phyloP scores from a whole-genome alignment of 345 rosid species.

The Carallia brachiata region DNA sequence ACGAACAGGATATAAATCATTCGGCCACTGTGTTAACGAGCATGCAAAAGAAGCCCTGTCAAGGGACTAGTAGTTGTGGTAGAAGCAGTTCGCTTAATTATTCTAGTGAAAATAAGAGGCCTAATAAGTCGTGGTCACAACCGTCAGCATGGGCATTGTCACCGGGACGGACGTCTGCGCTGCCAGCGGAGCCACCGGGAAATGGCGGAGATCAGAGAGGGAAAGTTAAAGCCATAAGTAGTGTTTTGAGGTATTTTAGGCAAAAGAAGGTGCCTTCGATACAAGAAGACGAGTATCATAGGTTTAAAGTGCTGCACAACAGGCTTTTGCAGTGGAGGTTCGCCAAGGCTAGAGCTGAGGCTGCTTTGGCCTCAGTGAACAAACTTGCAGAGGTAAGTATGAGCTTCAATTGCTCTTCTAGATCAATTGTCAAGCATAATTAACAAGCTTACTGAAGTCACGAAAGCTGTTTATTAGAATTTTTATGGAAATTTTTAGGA shows the following conservation, averaged over 20 bases:
- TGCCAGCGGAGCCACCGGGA: conserved; percentile 29
- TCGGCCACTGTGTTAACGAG: not conserved
- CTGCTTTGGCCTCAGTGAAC: conserved; percentile 34
- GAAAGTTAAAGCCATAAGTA: conserved; percentile 33
- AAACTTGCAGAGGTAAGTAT: conserved; percentile 42
- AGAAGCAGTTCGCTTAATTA: not conserved
- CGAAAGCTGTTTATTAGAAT: too few relatives aligned
- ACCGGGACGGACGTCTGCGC: conserved; percentile 48
- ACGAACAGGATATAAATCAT: conserved; percentile 15
- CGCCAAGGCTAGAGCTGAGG: conserved; percentile 53
- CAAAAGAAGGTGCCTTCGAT: conserved; percentile 55
- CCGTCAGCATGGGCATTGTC: conserved; percentile 85
- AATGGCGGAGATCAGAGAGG: conserved; percentile 12
- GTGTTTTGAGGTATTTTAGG: conserved; percentile 67
- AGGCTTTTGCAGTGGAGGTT: conserved; percentile 63
- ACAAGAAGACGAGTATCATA: conserved; percentile 53
- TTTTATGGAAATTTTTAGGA: too few relatives aligned
- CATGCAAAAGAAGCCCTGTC: conserved; percentile 17
- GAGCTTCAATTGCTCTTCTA: not conserved
- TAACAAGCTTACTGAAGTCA: too few relatives aligned
- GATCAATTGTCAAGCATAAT: not conserved
- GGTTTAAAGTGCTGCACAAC: conserved; percentile 42
- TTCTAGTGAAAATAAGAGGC: conserved; percentile 1
- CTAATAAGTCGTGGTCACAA: conserved; percentile 26
- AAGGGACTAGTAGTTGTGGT: not conserved